A percentile compares a stretch with the other conserved stretches of the same genome.
phyloP scores from a whole-genome alignment of 169 alveolate species.

The Eimeria falciformis region DNA sequence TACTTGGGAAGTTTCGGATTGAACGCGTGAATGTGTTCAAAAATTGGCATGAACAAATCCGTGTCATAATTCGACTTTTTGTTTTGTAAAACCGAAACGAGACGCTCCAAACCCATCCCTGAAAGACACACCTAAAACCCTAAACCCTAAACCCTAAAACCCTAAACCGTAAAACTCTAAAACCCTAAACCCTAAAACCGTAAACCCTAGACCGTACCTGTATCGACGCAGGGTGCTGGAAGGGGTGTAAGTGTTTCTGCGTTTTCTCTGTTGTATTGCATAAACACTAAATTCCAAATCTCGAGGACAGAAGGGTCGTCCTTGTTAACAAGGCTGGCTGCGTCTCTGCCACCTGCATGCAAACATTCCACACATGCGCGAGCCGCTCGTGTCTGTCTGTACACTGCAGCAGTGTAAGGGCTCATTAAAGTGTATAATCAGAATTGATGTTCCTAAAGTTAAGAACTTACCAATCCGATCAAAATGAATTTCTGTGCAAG shows the following conservation, averaged over 20 bases:
- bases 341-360: constrained; percentile 92
- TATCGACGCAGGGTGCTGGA: constrained; percentile 95
- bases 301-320: constrained; percentile 96
- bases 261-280: constrained; percentile 94
- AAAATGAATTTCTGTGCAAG: constrained; percentile 96
- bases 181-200: background rate
- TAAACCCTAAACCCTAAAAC: background rate
- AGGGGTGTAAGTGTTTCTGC: constrained; percentile 90
- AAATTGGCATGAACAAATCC: constrained; percentile 92
- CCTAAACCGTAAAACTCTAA: background rate
- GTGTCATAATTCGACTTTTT: constrained; percentile 94
- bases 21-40: constrained; percentile 87
- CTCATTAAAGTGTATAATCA: background rate
- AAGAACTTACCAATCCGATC: constrained; percentile 85
- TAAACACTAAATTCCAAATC: constrained; percentile 96
- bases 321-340: constrained; percentile 91
- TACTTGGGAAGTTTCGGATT: constrained; percentile 86
- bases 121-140: constrained; percentile 10
- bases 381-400: background rate
- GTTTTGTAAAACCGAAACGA: constrained; percentile 90
- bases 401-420: background rate
- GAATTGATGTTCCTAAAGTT: background rate
- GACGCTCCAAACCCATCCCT: constrained; percentile 96
- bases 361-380: no score
- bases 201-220: constrained; percentile 83